phyloP scores from a whole-genome alignment of 2,329 filamentous ascomycete species.

The Trichoderma atrobrunneum region DNA sequence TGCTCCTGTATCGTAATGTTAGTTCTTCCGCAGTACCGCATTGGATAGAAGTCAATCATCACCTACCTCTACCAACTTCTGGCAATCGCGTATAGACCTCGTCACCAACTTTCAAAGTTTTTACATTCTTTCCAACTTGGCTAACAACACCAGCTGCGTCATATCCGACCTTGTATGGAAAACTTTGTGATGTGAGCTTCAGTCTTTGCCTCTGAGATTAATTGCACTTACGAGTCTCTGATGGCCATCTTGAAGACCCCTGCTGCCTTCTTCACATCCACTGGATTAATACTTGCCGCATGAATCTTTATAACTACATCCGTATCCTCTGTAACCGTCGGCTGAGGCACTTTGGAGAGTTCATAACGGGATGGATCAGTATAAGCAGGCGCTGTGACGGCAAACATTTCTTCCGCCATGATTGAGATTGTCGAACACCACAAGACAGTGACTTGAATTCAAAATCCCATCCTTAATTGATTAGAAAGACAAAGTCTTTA shows the following conservation, averaged over 20 bases:
- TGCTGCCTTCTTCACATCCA: not conserved
- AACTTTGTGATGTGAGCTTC: not conserved
- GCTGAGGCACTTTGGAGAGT: not conserved
- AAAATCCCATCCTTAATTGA: not conserved
- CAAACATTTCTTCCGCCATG: not conserved
- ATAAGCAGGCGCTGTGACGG: not conserved
- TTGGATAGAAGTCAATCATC: not conserved
- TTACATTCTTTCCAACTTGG: not conserved
- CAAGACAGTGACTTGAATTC: not conserved
- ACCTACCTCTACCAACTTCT: not conserved
- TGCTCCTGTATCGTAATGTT: not conserved
- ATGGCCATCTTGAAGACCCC: not conserved
- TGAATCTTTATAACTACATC: not conserved
- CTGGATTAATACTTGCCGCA: not conserved
- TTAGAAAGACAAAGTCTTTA: not conserved
- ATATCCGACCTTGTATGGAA: not conserved
- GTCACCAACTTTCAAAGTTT: not conserved
- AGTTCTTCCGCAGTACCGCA: not conserved
- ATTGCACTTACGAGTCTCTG: not conserved
- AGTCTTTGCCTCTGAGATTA: not conserved
- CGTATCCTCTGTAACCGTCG: not conserved
- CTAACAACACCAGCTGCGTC: not conserved
- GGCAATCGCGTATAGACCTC: not conserved
- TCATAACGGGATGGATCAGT: not conserved
- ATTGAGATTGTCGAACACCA: not conserved